These are phyloP conservation scores for Leishmania turanica DNA, from an alignment of 208 protist species.

Conservation along the genomic window DNA sequence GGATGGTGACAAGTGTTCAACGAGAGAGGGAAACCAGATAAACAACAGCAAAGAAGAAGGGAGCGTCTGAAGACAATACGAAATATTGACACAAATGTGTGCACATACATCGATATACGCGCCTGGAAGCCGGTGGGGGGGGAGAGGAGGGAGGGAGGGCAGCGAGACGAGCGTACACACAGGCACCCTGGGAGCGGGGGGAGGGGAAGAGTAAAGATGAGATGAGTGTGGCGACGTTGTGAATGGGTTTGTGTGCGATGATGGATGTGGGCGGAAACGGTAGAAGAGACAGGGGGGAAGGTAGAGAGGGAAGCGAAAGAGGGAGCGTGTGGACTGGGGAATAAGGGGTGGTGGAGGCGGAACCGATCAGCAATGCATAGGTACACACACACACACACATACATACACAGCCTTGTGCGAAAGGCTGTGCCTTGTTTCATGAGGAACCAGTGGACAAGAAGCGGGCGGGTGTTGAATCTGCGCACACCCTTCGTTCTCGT, in stretches of 20 bases:
- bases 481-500: neutral
- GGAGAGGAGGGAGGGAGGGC: neutral
- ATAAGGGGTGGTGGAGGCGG: neutral
- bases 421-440: neutral
- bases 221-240: neutral
- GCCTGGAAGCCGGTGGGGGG: neutral
- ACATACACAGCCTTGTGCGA: constrained; percentile 1
- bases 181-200: neutral
- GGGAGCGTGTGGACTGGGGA: neutral
- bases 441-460: neutral
- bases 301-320: neutral
- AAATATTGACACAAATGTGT: neutral
- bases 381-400: constrained; percentile 3
- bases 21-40: neutral
- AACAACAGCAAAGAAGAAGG: neutral
- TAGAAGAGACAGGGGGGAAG: neutral
- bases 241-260: neutral
- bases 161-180: neutral
- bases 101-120: neutral
- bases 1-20: neutral
- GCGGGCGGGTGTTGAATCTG: neutral
- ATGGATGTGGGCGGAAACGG: neutral
- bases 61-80: neutral
- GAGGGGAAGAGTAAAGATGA: neutral
- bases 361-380: neutral